Evolutionary conservation across 257 asterid species (phyloP).

Genomic region (Gynochthodes officinalis): DNA sequence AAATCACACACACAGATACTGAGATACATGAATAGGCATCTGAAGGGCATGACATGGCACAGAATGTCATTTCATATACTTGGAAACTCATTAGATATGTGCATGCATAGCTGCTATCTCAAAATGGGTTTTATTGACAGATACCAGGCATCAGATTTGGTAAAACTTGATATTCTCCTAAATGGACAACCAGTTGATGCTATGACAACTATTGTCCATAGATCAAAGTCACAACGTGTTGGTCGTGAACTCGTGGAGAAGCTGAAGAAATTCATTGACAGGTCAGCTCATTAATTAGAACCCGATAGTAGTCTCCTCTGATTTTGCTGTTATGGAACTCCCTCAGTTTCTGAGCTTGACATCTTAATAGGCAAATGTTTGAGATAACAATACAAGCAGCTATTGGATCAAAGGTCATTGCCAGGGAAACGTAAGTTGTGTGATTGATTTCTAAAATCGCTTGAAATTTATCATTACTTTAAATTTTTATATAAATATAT

Average conservation of each 20-base stretch:
- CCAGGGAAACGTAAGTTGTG: slow-evolving; percentile 85
- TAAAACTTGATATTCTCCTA: slow-evolving; percentile 85
- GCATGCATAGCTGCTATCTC: not conserved
- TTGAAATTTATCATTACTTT: not conserved
- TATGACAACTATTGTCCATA: slow-evolving; percentile 92
- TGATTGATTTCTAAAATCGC: not conserved
- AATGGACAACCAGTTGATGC: slow-evolving; percentile 98
- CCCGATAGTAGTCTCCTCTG: not conserved
- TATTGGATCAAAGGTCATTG: slow-evolving; percentile 81
- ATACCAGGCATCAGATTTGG: slow-evolving; percentile 84
- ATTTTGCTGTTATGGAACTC: slow-evolving; percentile 6
- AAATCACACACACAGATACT: not conserved
- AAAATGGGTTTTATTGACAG: slow-evolving; percentile 40
- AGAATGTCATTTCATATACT: not conserved
- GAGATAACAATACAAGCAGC: slow-evolving; percentile 97
- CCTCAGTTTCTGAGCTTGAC: slow-evolving; percentile 9
- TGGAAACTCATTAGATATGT: not conserved
- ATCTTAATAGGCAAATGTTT: slow-evolving; percentile 87
- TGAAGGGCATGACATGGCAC: not conserved
- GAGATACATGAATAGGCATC: not conserved
- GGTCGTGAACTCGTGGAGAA: slow-evolving; percentile 96
- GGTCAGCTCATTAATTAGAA: slow-evolving; percentile 40
- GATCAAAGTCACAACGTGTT: slow-evolving; percentile 72
- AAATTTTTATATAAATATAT: not conserved
- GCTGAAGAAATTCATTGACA: slow-evolving; percentile 84